Conservation (phyloP, 2,329 filamentous ascomycete species). For the Botrytis squamosa region DNA sequence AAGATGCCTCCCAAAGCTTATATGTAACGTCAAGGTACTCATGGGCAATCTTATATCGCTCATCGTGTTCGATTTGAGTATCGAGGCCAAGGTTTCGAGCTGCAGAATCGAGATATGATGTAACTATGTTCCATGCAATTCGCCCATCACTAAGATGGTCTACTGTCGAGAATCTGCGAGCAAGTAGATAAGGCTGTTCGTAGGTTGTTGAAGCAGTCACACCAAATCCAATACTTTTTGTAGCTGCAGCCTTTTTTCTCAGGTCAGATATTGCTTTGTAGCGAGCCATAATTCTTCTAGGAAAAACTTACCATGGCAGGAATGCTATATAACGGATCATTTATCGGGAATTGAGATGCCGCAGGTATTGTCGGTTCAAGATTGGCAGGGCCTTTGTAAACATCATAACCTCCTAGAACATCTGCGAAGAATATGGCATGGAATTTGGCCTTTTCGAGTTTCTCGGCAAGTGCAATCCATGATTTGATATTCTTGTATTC, state of each 20-base stretch:
- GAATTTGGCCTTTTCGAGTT: constrained; percentile 61
- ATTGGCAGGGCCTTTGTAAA: constrained; percentile 62
- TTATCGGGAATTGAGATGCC: constrained; percentile 70
- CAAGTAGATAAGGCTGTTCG: constrained; percentile 43
- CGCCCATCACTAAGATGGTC: constrained; percentile 57
- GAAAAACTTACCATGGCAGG: constrained; percentile 59
- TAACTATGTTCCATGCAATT: constrained; percentile 54
- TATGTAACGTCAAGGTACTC: constrained; percentile 53
- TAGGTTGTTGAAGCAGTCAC: constrained; percentile 68
- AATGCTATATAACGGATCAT: constrained; percentile 62
- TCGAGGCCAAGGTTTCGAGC: constrained; percentile 60
- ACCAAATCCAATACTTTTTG: constrained; percentile 65
- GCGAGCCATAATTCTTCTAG: too few species aligned
- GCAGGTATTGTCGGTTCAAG: constrained; percentile 59
- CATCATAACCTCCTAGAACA: constrained; percentile 66
- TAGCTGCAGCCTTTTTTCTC: constrained; percentile 45
- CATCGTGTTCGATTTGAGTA: constrained; percentile 62
- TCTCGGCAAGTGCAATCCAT: constrained; percentile 59
- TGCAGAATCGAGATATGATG: constrained; percentile 65
- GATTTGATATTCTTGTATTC: constrained; percentile 60
- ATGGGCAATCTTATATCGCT: constrained; percentile 63
- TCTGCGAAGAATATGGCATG: constrained; percentile 68
- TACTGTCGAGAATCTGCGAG: constrained; percentile 34
- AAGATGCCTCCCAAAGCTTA: constrained; percentile 34
- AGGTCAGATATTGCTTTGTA: neutral